These are phyloP conservation scores for Wickerhamomyces silvicola DNA, from an alignment of 805 yeast genomes.

Conservation along the genomic window DNA sequence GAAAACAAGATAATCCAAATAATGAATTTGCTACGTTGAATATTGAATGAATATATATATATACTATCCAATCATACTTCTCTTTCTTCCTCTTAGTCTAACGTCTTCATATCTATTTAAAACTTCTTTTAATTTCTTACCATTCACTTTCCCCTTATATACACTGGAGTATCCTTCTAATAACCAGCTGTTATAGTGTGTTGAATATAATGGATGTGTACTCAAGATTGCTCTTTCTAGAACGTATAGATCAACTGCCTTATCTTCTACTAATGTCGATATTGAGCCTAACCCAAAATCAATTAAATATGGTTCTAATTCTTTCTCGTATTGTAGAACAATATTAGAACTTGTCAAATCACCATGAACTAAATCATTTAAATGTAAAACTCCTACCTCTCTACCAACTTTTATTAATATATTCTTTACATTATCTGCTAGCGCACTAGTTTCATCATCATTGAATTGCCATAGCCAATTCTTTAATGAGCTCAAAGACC, in stretches of 20 bases:
- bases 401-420: conserved; percentile 54
- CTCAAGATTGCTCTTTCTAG: conserved; percentile 86
- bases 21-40: conserved; percentile 15
- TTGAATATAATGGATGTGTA: conserved; percentile 77
- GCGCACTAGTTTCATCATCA: conserved; percentile 22
- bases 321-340: conserved; percentile 36
- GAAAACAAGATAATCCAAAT: conserved; percentile 16
- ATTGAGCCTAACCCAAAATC: conserved; percentile 89
- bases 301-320: conserved; percentile 54
- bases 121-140: conserved; percentile 43
- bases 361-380: conserved; percentile 81
- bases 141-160: conserved; percentile 29
- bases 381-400: conserved; percentile 65
- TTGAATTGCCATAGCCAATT: conserved; percentile 65
- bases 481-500: conserved; percentile 55
- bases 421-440: conserved; percentile 31
- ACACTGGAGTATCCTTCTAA: conserved; percentile 57
- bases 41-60: conserved; percentile 3
- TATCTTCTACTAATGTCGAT: conserved; percentile 75
- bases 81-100: conserved; percentile 85
- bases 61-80: conserved; percentile 76
- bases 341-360: conserved; percentile 90
- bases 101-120: conserved; percentile 71
- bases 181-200: conserved; percentile 59
- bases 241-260: conserved; percentile 95